Evolutionary conservation across 257 asterid species (phyloP).

Genomic region (Eucommia ulmoides): DNA sequence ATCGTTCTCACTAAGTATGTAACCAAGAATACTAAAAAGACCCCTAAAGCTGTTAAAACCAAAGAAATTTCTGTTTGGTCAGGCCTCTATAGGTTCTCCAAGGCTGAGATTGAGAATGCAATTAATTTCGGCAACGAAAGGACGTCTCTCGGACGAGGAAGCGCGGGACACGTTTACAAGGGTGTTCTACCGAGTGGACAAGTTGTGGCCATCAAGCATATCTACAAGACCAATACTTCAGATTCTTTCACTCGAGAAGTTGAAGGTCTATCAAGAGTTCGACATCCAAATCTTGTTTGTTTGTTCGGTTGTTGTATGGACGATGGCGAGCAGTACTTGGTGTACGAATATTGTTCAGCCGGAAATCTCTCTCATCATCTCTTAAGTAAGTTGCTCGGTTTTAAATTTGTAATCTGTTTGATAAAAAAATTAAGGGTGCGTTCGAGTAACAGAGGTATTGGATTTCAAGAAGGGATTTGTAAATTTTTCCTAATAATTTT

Average conservation of each 20-base stretch:
- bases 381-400: too few species aligned
- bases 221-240: conserved; percentile 45
- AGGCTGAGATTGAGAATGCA: conserved; percentile 56
- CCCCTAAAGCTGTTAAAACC: conserved; percentile 17
- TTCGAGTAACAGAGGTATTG: too few species aligned
- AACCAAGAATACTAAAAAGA: conserved; percentile 20
- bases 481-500: too few species aligned
- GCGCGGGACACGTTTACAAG: conserved; percentile 69
- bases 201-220: conserved; percentile 65
- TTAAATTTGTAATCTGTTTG: too few species aligned
- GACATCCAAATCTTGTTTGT: conserved; percentile 69
- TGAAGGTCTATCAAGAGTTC: conserved; percentile 56
- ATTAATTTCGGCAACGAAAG: conserved; percentile 32
- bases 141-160: conserved; percentile 63
- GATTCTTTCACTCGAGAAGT: conserved; percentile 62
- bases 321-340: conserved; percentile 61
- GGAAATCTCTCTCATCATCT: conserved; percentile 74
- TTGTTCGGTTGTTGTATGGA: conserved; percentile 70
- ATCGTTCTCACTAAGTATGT: conserved; percentile 36
- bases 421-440: too few species aligned
- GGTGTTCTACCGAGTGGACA: conserved; percentile 84
- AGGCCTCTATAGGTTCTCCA: conserved; percentile 58
- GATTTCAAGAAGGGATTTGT: too few species aligned
- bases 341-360: conserved; percentile 60
- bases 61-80: conserved; percentile 29